Evolutionary conservation across 192 early-diverging fungal genomes (phyloP).

Genomic region (Kickxella alabastrina): DNA sequence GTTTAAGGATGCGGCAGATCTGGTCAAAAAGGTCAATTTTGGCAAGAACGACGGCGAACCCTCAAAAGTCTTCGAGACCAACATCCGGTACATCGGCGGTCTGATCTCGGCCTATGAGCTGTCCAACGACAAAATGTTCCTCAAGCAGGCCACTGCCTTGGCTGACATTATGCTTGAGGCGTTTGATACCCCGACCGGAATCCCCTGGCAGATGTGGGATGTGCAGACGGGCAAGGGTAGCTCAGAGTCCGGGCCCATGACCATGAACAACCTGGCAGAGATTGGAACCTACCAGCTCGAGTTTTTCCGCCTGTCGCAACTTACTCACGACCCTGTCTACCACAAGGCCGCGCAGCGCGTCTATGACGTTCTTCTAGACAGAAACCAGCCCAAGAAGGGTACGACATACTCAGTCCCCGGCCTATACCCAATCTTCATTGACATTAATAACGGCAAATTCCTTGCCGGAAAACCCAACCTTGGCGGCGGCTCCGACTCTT

Average conservation of each 20-base stretch:
- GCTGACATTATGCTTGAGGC: slow-evolving; percentile 75
- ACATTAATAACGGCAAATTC: slow-evolving; percentile 49
- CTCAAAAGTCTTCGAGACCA: slow-evolving; percentile 82
- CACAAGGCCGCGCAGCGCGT: slow-evolving; percentile 73
- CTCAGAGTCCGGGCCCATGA: slow-evolving; percentile 38
- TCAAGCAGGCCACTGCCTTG: slow-evolving; percentile 75
- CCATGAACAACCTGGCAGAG: slow-evolving; percentile 50
- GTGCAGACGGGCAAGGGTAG: slow-evolving; percentile 57
- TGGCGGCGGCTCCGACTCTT: slow-evolving; percentile 86
- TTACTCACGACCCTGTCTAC: slow-evolving; percentile 77
- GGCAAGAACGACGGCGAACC: slow-evolving; percentile 63
- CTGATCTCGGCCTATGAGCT: slow-evolving; percentile 80
- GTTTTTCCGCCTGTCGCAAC: slow-evolving; percentile 79
- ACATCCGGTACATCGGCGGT: slow-evolving; percentile 83
- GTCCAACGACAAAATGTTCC: slow-evolving; percentile 57
- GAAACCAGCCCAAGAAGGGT: slow-evolving; percentile 39
- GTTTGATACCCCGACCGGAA: slow-evolving; percentile 52
- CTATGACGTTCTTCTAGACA: slow-evolving; percentile 44
- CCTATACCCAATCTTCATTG: slow-evolving; percentile 74
- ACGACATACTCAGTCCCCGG: slow-evolving; percentile 51
- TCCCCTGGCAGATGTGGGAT: slow-evolving; percentile 71
- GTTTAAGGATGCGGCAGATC: slow-evolving; percentile 66
- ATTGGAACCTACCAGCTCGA: slow-evolving; percentile 62
- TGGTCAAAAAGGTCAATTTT: slow-evolving; percentile 70
- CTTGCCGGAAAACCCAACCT: slow-evolving; percentile 62